These are phyloP conservation scores for Juncus inflexus DNA, from an alignment of 176 grass and related monocot genomes.

Conservation along the genomic window DNA sequence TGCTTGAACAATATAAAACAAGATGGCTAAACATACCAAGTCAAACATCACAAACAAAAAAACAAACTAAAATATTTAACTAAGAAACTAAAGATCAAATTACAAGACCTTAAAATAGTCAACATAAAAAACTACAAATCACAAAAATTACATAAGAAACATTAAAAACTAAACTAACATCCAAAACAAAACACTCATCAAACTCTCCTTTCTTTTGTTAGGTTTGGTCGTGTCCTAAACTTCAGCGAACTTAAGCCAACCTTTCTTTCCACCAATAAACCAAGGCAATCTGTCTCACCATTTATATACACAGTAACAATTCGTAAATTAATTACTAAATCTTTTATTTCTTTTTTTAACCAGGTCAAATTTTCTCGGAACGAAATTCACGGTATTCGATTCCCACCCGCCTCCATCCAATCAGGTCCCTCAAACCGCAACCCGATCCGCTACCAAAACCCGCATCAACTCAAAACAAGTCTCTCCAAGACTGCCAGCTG, in stretches of 20 bases:
- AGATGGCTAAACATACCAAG: too few species aligned
- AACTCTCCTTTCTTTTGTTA: conserved; percentile 11
- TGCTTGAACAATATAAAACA: too few species aligned
- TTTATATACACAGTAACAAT: background rate
- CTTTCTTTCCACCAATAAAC: conserved; percentile 25
- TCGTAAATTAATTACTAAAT: background rate
- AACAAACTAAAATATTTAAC: too few species aligned
- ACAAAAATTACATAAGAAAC: too few species aligned
- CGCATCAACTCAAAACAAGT: conserved; percentile 85
- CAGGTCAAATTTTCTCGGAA: conserved; percentile 96
- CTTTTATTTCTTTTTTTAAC: conserved; percentile 20
- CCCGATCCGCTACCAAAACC: conserved; percentile 52
- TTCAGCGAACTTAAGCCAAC: conserved; percentile 33
- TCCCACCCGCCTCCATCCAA: conserved; percentile 69
- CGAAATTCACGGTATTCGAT: conserved; percentile 93
- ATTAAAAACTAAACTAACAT: too few species aligned
- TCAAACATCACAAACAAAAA: too few species aligned
- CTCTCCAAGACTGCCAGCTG: conserved; percentile 74
- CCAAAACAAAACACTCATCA: background rate
- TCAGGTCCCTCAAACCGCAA: conserved; percentile 24
- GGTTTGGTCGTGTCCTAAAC: conserved; percentile 29
- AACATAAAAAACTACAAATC: background rate
- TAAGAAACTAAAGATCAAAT: too few species aligned
- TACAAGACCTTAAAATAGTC: too few species aligned
- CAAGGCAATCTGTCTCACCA: conserved; percentile 2